These are phyloP conservation scores for Petunia hybrid DNA, from an alignment of 305 asterid species.

Conservation along the genomic window DNA sequence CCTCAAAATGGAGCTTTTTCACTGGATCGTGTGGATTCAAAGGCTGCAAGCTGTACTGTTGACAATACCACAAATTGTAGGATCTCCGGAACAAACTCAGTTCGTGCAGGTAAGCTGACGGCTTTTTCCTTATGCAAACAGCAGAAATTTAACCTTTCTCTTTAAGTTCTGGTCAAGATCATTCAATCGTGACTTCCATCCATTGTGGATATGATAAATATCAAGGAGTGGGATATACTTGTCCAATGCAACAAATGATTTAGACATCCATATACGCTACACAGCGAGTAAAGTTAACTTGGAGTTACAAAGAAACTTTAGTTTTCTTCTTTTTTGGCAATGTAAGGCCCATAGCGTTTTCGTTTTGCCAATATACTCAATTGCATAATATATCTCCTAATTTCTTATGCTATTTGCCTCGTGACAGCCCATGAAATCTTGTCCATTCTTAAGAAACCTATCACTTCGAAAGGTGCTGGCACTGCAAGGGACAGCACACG, in stretches of 20 bases:
- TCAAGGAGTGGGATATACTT: constrained; percentile 21
- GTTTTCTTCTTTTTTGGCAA: constrained; percentile 21
- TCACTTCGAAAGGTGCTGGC: constrained; percentile 44
- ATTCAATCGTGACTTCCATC: constrained; percentile 14
- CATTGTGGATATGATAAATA: neutral
- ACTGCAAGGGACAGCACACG: constrained; percentile 40
- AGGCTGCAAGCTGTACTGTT: constrained; percentile 43
- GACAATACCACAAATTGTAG: constrained; percentile 41
- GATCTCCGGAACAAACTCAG: constrained; percentile 49
- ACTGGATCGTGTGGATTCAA: constrained; percentile 41
- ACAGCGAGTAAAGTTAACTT: neutral
- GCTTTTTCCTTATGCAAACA: neutral
- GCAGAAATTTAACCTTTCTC: constrained; percentile 2
- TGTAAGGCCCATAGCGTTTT: neutral
- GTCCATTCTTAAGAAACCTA: constrained; percentile 72
- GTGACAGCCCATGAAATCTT: constrained; percentile 79
- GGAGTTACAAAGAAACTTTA: neutral
- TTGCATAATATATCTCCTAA: neutral
- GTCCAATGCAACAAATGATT: neutral
- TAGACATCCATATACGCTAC: neutral
- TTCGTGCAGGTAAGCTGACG: constrained; percentile 75
- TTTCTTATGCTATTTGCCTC: constrained; percentile 21
- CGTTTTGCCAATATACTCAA: neutral
- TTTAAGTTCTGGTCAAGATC: constrained; percentile 9
- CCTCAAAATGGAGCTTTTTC: constrained; percentile 45